These are phyloP conservation scores for Yarrowia sp. DNA, from an alignment of 805 yeast genomes.

Conservation along the genomic window DNA sequence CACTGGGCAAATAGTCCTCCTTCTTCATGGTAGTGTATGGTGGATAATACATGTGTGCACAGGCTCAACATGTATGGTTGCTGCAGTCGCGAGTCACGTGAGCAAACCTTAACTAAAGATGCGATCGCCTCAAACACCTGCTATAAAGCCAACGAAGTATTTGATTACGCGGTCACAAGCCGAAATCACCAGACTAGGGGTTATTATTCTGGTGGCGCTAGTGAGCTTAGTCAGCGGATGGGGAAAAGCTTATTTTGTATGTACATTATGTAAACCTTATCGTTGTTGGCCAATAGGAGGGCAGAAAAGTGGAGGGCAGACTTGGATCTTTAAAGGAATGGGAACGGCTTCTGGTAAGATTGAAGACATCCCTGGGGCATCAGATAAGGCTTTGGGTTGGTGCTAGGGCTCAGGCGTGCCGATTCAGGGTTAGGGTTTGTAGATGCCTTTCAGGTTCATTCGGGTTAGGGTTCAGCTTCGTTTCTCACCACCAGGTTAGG, in stretches of 20 bases:
- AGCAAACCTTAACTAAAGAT: neutral
- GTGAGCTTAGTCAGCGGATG: neutral
- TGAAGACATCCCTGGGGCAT: too few relatives aligned
- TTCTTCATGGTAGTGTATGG: constrained; percentile 29
- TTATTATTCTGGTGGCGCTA: neutral
- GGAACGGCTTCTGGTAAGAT: too few relatives aligned
- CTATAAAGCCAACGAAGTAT: too few relatives aligned
- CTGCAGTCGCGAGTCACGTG: constrained; percentile 37
- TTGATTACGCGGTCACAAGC: neutral
- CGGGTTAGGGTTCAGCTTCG: constrained; percentile 17
- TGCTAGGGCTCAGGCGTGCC: neutral
- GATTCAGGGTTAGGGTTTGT: constrained; percentile 5
- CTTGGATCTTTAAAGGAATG: neutral
- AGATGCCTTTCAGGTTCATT: too few relatives aligned
- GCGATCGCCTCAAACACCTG: neutral
- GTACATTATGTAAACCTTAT: neutral
- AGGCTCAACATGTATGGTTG: constrained; percentile 8
- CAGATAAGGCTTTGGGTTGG: neutral
- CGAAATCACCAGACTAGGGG: constrained; percentile 1
- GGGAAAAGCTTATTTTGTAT: neutral
- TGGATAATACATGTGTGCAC: constrained; percentile 23
- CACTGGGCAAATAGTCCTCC: constrained; percentile 38
- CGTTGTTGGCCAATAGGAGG: neutral
- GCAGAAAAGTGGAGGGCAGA: neutral
- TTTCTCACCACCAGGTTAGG: too few relatives aligned